Evolutionary conservation across 345 rosid species (phyloP), one percentile per base, ranked within the genome.

Genomic region (Lepidium didymum): DNA sequence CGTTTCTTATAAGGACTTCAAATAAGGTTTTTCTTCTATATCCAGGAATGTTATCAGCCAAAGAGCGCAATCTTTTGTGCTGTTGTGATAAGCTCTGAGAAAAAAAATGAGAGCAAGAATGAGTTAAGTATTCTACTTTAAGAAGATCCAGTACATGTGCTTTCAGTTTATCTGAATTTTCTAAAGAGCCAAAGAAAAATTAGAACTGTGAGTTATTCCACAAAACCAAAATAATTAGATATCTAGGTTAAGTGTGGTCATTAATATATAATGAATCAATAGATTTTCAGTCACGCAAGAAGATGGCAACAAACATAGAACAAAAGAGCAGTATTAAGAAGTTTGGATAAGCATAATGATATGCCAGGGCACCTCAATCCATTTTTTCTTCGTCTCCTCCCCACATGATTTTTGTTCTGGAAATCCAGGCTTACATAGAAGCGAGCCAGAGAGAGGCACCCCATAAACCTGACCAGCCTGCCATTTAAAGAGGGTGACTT

Each of bases 401-500:
- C 87, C 72, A 73, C 85, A 87, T 5, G 86, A 69, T 69, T 75
- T 83, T 80, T 83, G 98, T 61, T 91, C 99, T 49, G 99, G 99
- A 76, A 82, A 95, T 38, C 89, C 91, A 54, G 88, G 82, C 81
- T 89, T 95, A 68, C 83, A 82, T 69, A 95, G 74, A 37, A 91
- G 84, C 51, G 89, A 56, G 66, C 94, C 97, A 73, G 87, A 81
- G 68, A 95, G 94, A 70, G 99, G 91, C 67, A 88, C 89, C n/a
- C 92, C 99, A 75, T 95, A 91, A 43, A 91, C 92, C 79, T 91
- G 99, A 54, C 99, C 99, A 81, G 97, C 99, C 99, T 95, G 77
- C 62, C 76, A 81, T 67, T 50, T 74, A 58, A 27, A 27, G 52
- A 35, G 14, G 57, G 31, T 3, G 8, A 66, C 12, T 10, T 1